Conservation (phyloP, 2,329 filamentous ascomycete species). For the Arthrobotrys entomopaga region DNA sequence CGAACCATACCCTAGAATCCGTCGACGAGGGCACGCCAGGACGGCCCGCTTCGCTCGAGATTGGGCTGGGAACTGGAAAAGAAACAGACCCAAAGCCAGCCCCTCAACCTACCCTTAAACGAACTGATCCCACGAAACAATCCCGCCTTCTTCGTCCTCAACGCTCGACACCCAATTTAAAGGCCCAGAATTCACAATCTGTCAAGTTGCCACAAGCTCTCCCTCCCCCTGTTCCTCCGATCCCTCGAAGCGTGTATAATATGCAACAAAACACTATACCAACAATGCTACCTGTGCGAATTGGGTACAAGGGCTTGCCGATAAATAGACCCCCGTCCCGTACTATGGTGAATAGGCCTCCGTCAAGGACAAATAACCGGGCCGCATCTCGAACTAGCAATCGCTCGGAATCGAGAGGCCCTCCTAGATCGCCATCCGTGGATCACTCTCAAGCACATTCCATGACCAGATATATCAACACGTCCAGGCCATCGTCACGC, state of each 20-base stretch:
- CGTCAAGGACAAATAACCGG: conserved; percentile 61
- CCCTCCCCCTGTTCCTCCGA: conserved; percentile 57
- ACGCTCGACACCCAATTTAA: conserved; percentile 47
- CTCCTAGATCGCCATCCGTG: conserved; percentile 37
- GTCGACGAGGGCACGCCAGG: conserved; percentile 43
- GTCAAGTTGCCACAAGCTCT: conserved; percentile 55
- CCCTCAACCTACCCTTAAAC: conserved; percentile 38
- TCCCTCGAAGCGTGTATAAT: conserved; percentile 52
- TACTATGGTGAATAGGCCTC: conserved; percentile 59
- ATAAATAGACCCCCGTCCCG: conserved; percentile 72
- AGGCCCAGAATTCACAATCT: conserved; percentile 38
- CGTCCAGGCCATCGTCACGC: conserved; percentile 56
- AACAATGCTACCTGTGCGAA: conserved; percentile 64
- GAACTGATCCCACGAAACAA: conserved; percentile 35
- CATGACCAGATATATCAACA: conserved; percentile 41
- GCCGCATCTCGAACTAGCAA: conserved; percentile 60
- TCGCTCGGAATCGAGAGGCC: conserved; percentile 43
- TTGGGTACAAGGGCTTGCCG: conserved; percentile 60
- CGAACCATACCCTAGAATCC: conserved; percentile 47
- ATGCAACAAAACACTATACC: conserved; percentile 64
- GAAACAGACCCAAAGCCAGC: conserved; percentile 27
- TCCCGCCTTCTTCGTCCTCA: conserved; percentile 50
- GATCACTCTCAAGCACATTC: conserved; percentile 39
- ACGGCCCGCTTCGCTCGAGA: conserved; percentile 44
- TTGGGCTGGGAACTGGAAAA: conserved; percentile 27